These are phyloP conservation scores for Candida oleophila DNA, from an alignment of 805 yeast species.

Conservation along the genomic window DNA sequence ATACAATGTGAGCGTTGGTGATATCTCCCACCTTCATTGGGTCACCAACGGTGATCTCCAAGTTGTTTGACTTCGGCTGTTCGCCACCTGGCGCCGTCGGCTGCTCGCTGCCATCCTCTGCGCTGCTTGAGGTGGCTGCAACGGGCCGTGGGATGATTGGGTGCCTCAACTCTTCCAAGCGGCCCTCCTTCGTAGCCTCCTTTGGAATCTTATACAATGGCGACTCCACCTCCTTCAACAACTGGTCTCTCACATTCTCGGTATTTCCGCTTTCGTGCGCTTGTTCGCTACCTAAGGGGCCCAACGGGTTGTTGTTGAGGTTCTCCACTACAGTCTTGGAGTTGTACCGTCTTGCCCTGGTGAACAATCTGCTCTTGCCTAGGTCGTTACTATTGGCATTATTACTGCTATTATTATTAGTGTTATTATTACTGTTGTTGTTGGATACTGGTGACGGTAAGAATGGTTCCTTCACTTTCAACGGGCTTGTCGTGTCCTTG, in stretches of 20 bases:
- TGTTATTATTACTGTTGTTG: constrained; percentile 8
- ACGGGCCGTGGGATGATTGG: constrained; percentile 6
- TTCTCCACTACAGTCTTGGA: constrained; percentile 23
- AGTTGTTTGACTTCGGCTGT: constrained; percentile 24
- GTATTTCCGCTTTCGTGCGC: constrained; percentile 9
- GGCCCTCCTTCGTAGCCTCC: constrained; percentile 10
- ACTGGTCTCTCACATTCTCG: constrained; percentile 12
- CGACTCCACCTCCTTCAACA: constrained; percentile 48
- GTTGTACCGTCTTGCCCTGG: constrained; percentile 29
- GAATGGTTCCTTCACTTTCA: constrained; percentile 13
- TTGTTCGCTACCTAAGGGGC: constrained; percentile 24
- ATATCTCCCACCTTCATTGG: constrained; percentile 91
- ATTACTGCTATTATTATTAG: constrained; percentile 16
- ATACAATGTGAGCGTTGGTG: constrained; percentile 85
- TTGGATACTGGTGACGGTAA: constrained; percentile 6
- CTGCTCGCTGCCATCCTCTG: constrained; percentile 3
- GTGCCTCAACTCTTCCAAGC: constrained; percentile 9
- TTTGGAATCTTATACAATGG: constrained; percentile 49
- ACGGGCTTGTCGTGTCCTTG: constrained; percentile 31
- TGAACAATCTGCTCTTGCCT: constrained; percentile 29
- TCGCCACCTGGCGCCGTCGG: constrained; percentile 1
- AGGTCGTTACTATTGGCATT: constrained; percentile 23
- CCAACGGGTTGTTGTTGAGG: constrained; percentile 17
- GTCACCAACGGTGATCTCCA: constrained; percentile 78
- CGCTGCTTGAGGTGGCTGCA: no score